Evolutionary conservation across 2,329 filamentous ascomycete species (phyloP).

Genomic region (Scopulariopsis brevicaulis): DNA sequence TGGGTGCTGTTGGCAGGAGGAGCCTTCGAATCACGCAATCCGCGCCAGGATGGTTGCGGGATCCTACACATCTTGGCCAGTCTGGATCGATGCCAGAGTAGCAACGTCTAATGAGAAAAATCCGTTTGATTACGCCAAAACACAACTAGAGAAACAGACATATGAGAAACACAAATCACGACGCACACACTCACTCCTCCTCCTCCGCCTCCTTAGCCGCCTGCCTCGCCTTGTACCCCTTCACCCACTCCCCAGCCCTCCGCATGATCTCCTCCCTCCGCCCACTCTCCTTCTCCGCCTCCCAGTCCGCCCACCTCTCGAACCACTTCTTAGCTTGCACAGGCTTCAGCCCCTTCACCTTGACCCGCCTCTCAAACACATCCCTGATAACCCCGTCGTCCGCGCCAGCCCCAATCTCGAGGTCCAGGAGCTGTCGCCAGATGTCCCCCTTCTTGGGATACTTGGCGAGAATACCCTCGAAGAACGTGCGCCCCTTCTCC

Average conservation of each 20-base stretch:
- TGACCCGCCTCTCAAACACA: slow-evolving; percentile 71
- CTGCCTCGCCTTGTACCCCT: slow-evolving; percentile 32
- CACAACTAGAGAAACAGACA: background rate
- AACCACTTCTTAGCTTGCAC: slow-evolving; percentile 82
- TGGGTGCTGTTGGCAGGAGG: too few relatives aligned
- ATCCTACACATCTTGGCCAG: too few relatives aligned
- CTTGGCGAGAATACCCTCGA: slow-evolving; percentile 73
- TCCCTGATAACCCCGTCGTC: slow-evolving; percentile 56
- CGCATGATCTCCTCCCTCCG: slow-evolving; percentile 59
- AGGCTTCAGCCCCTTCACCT: slow-evolving; percentile 61
- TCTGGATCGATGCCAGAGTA: background rate
- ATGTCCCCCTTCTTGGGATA: slow-evolving; percentile 86
- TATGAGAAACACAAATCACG: background rate
- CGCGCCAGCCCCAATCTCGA: slow-evolving; percentile 59
- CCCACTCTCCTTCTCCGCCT: slow-evolving; percentile 62
- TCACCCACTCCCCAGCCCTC: slow-evolving; percentile 47
- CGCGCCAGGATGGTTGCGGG: too few relatives aligned
- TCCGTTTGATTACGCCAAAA: background rate
- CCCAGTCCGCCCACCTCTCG: slow-evolving; percentile 83
- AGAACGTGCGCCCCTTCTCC: slow-evolving; percentile 88
- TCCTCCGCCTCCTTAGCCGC: slow-evolving; percentile 16
- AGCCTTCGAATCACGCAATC: too few relatives aligned
- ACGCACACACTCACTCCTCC: slow-evolving; percentile 12
- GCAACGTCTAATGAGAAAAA: background rate
- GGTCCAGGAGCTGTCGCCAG: slow-evolving; percentile 84